Evolutionary conservation across 371 early-diverging fungal genomes (phyloP).

Genomic region (Catenaria anguillulae): DNA sequence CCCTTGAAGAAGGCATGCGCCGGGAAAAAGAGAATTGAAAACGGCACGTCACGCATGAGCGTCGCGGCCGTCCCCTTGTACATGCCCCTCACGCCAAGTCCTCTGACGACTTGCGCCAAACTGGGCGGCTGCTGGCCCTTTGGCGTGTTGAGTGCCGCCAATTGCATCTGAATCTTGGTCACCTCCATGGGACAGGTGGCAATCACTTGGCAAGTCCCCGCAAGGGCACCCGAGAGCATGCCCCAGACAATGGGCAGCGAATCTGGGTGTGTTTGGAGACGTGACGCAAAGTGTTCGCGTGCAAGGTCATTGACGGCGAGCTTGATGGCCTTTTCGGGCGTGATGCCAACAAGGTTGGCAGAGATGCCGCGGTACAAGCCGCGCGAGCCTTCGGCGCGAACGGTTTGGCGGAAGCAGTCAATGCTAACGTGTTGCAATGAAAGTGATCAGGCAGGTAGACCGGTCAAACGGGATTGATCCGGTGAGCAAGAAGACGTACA

Average conservation of each 20-base stretch:
- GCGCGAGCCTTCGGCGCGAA: conserved; percentile 74
- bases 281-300: conserved; percentile 25
- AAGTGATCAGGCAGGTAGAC: no score
- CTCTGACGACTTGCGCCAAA: conserved; percentile 76
- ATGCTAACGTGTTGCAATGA: no score
- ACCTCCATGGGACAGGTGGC: conserved; percentile 94
- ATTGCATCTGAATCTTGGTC: conserved; percentile 92
- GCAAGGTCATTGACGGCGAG: conserved; percentile 84
- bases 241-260: conserved; percentile 64
- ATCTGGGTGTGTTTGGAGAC: conserved; percentile 33
- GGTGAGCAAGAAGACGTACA: no score
- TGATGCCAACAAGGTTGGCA: conserved; percentile 88
- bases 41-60: conserved; percentile 78
- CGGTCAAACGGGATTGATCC: no score
- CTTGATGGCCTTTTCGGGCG: conserved; percentile 97
- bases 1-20: conserved; percentile 80
- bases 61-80: conserved; percentile 92
- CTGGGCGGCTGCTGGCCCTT: conserved; percentile 46
- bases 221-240: conserved; percentile 70
- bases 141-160: conserved; percentile 47
- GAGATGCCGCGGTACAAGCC: conserved; percentile 90
- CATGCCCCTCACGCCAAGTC: conserved; percentile 80
- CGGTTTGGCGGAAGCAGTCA: conserved; percentile 90
- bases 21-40: conserved; percentile 93
- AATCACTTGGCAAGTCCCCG: conserved; percentile 91